phyloP scores from a whole-genome alignment of 345 rosid species.

The Hibiscus syriacus region DNA sequence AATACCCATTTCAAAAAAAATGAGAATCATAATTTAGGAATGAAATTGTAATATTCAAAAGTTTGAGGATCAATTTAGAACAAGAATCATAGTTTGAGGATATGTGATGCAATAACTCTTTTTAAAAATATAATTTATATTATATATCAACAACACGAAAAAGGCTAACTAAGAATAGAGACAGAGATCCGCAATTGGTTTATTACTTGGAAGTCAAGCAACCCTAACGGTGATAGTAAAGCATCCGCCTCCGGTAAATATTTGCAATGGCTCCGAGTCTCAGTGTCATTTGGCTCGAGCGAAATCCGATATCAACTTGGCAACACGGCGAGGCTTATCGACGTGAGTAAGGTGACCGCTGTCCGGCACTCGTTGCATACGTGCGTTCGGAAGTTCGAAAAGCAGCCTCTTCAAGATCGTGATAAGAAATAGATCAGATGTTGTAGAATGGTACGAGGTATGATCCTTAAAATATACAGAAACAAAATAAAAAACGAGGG shows the following conservation, averaged over 20 bases:
- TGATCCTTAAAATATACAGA: neutral
- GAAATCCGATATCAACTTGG: conserved; percentile 45
- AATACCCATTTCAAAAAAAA: no score
- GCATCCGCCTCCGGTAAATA: neutral
- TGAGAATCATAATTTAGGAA: no score
- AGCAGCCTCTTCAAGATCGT: conserved; percentile 47
- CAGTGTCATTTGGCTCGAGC: conserved; percentile 15
- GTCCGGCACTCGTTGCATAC: conserved; percentile 40
- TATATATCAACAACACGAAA: no score
- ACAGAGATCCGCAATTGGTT: no score
- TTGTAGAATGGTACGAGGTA: neutral
- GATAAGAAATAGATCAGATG: neutral
- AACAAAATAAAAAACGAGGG: neutral
- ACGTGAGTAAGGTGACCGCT: conserved; percentile 79
- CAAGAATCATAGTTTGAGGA: no score
- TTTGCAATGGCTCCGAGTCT: neutral
- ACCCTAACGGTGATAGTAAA: neutral
- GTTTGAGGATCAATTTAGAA: no score
- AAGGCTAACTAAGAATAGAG: no score
- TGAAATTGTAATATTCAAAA: no score
- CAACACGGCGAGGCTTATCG: conserved; percentile 50
- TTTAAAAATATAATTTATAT: no score
- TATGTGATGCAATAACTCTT: no score
- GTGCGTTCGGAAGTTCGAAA: conserved; percentile 51
- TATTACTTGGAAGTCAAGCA: no score